Percentiles rank a stretch among this genome's conserved stretches.
phyloP scores from a whole-genome alignment of 345 rosid genomes.

The Psidium guajava region DNA sequence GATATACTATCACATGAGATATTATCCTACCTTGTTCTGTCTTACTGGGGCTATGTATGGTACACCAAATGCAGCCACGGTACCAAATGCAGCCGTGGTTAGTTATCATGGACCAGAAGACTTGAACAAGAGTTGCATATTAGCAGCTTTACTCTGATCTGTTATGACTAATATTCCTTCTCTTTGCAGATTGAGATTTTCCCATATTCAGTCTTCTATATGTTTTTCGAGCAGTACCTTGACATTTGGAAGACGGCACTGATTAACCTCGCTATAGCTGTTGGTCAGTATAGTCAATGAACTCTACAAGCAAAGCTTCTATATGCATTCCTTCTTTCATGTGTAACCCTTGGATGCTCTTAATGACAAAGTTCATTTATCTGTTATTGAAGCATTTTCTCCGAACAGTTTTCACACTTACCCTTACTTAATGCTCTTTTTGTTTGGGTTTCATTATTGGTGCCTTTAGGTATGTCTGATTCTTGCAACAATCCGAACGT shows the following conservation, averaged over 20 bases:
- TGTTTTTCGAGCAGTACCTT: slow-evolving; percentile 98
- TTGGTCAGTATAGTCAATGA: slow-evolving; percentile 42
- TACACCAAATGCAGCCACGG: neutral
- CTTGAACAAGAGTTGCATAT: neutral
- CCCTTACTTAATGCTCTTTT: neutral
- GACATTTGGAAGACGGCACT: slow-evolving; percentile 94
- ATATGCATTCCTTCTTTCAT: neutral
- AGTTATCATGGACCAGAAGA: neutral
- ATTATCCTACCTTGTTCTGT: too few relatives aligned
- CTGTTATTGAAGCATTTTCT: neutral
- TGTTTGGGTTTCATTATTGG: neutral
- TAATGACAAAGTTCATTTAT: neutral
- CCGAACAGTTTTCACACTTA: neutral
- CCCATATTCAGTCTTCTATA: slow-evolving; percentile 95
- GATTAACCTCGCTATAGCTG: slow-evolving; percentile 87
- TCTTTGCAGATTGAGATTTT: slow-evolving; percentile 81
- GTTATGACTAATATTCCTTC: neutral
- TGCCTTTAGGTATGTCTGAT: neutral
- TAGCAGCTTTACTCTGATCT: neutral
- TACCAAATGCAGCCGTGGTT: neutral
- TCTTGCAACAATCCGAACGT: neutral
- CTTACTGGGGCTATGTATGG: neutral
- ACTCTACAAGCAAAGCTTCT: neutral
- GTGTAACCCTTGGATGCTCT: neutral
- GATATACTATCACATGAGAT: too few relatives aligned